Evolutionary conservation across 164 flowering plant genomes (phyloP).

Genomic region (Stephania yunnanensis): DNA sequence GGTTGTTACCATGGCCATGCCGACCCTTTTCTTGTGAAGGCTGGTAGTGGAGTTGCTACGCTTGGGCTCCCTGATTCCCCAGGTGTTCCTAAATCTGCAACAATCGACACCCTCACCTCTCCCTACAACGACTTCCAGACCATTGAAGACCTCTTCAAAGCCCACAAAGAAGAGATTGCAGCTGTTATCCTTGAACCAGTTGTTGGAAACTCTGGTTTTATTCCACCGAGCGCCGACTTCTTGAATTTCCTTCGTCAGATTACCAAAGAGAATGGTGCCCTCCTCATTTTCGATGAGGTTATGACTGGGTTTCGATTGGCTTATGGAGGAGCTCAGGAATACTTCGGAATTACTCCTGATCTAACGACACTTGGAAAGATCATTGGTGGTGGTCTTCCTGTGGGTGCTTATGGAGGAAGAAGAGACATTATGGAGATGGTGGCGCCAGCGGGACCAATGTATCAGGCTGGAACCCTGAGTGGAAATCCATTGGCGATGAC

Average conservation of each 20-base stretch:
- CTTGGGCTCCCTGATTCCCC: conserved; percentile 96
- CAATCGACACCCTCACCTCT: conserved; percentile 65
- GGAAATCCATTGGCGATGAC: conserved; percentile 98
- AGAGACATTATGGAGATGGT: conserved; percentile 97
- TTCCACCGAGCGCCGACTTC: conserved; percentile 67
- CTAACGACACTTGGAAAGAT: conserved; percentile 86
- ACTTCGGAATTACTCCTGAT: conserved; percentile 82
- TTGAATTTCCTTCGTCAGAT: conserved; percentile 47
- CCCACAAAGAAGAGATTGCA: conserved; percentile 75
- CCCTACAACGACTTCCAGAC: conserved; percentile 68
- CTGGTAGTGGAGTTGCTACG: conserved; percentile 97
- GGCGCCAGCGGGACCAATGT: conserved; percentile 98
- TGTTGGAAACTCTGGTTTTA: conserved; percentile 90
- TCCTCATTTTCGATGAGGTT: conserved; percentile 90
- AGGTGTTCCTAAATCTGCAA: conserved; percentile 85
- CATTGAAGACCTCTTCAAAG: conserved; percentile 50
- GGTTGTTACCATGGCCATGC: conserved; percentile 99
- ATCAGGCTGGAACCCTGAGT: conserved; percentile 95
- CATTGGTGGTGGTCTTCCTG: conserved; percentile 95
- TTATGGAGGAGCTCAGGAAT: conserved; percentile 94
- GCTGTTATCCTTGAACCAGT: conserved; percentile 89
- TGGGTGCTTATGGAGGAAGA: conserved; percentile 98
- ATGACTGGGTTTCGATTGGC: conserved; percentile 93
- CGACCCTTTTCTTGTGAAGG: conserved; percentile 94
- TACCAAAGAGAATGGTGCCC: conserved; percentile 61